phyloP scores from a whole-genome alignment of 805 yeast genomes.

The Metschnikowia chrysomelidarum region DNA sequence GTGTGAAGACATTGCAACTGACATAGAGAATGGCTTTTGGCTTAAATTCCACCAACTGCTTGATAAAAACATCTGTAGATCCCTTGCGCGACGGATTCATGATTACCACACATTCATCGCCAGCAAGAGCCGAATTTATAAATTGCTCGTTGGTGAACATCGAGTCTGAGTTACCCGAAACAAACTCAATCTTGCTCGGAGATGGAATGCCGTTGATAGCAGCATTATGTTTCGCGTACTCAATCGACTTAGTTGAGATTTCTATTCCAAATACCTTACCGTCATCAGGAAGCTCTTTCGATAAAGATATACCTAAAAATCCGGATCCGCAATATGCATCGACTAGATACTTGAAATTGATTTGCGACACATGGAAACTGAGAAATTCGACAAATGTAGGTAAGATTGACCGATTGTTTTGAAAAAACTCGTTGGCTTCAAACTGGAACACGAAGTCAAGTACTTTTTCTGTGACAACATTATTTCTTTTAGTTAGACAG shows the following conservation, averaged over 20 bases:
- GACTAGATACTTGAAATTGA: conserved; percentile 28
- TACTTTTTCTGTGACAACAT: conserved; percentile 35
- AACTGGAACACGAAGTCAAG: conserved; percentile 38
- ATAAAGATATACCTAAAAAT: conserved; percentile 40
- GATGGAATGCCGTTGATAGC: conserved; percentile 33
- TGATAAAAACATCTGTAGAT: conserved; percentile 31
- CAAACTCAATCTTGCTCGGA: conserved; percentile 30
- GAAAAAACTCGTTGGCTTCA: conserved; percentile 41
- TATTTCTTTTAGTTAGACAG: conserved; percentile 26
- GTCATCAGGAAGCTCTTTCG: conserved; percentile 24
- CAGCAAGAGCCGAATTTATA: conserved; percentile 25
- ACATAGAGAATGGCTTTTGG: conserved; percentile 41
- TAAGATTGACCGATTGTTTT: conserved; percentile 43
- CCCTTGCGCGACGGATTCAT: conserved; percentile 49
- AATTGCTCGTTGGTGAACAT: conserved; percentile 31
- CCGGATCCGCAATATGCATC: conserved; percentile 50
- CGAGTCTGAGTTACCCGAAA: conserved; percentile 37
- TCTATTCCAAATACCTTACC: conserved; percentile 45
- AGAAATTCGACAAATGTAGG: conserved; percentile 35
- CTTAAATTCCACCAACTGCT: conserved; percentile 34
- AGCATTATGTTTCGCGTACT: conserved; percentile 40
- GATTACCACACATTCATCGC: conserved; percentile 34
- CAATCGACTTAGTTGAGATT: conserved; percentile 30
- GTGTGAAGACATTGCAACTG: conserved; percentile 46
- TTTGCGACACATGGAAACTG: conserved; percentile 13